A percentile compares a stretch with the other conserved stretches of the same genome.
Evolutionary conservation across 116 monocot species (phyloP).

Genomic region (Zostera marina): DNA sequence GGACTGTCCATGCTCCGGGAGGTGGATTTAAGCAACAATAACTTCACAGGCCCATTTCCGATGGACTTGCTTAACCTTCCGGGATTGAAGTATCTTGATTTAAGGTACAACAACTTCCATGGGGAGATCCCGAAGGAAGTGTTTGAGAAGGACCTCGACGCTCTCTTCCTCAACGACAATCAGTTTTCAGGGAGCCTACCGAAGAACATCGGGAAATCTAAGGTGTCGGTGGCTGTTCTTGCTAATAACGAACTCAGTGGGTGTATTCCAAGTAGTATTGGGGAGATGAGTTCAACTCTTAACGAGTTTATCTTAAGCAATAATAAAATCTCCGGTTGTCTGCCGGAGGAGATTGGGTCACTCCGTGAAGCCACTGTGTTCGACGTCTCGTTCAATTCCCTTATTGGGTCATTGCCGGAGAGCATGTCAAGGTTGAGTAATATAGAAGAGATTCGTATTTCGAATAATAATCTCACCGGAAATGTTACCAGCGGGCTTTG

Average conservation of each 20-base stretch:
- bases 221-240: slow-evolving; percentile 32
- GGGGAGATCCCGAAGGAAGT: slow-evolving; percentile 26
- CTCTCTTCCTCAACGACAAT: slow-evolving; percentile 56
- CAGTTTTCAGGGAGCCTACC: slow-evolving; percentile 30
- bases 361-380: background rate
- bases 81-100: slow-evolving; percentile 10
- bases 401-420: background rate
- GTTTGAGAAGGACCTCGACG: slow-evolving; percentile 32
- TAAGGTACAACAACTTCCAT: slow-evolving; percentile 28
- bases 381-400: background rate
- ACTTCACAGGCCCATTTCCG: slow-evolving; percentile 23
- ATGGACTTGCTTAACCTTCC: slow-evolving; percentile 5
- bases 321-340: slow-evolving; percentile 1
- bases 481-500: background rate
- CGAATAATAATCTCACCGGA: background rate
- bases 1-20: slow-evolving; percentile 17
- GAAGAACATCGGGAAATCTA: slow-evolving; percentile 40
- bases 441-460: background rate
- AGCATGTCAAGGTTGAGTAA: background rate
- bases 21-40: slow-evolving; percentile 41
- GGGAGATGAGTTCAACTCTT: slow-evolving; percentile 21
- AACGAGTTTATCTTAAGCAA: slow-evolving; percentile 51
- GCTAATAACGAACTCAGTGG: slow-evolving; percentile 50
- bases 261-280: slow-evolving; percentile 41
- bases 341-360: background rate